These are phyloP conservation scores for Iris macrosiphon DNA, from an alignment of 106 monocot species.

Conservation along the genomic window DNA sequence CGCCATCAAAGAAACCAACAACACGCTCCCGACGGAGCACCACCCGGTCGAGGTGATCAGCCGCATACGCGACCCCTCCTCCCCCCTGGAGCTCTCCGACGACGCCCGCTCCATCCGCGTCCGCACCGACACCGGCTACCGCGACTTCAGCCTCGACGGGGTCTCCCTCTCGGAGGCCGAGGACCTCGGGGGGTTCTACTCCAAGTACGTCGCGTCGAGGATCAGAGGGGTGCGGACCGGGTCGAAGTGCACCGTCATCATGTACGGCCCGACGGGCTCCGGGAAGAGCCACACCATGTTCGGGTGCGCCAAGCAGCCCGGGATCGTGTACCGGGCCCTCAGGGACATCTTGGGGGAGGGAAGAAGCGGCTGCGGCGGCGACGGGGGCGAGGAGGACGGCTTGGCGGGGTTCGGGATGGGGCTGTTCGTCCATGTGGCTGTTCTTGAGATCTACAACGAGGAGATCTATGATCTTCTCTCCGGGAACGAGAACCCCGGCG, in stretches of 20 bases:
- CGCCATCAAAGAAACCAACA: constrained; percentile 2
- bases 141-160: constrained; percentile 90
- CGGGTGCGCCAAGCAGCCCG: constrained; percentile 60
- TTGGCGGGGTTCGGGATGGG: constrained; percentile 41
- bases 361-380: constrained; percentile 20
- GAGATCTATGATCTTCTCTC: constrained; percentile 95
- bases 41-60: constrained; percentile 96
- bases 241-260: constrained; percentile 91
- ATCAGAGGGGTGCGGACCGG: constrained; percentile 62
- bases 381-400: too few relatives aligned
- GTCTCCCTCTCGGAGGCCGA: constrained; percentile 75
- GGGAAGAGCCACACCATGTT: constrained; percentile 99
- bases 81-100: constrained; percentile 44
- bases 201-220: constrained; percentile 67
- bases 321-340: constrained; percentile 89
- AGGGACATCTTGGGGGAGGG: constrained; percentile 60
- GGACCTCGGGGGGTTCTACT: constrained; percentile 66
- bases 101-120: constrained; percentile 56
- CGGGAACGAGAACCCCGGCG: constrained; percentile 11
- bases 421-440: constrained; percentile 73
- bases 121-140: constrained; percentile 68
- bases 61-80: constrained; percentile 48
- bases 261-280: constrained; percentile 95
- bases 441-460: constrained; percentile 96
- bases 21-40: constrained; percentile 60